Percentiles rank a stretch among this genome's conserved stretches.
Evolutionary conservation across 208 protist species (phyloP).

Genomic region (Baffinella frigidus): DNA sequence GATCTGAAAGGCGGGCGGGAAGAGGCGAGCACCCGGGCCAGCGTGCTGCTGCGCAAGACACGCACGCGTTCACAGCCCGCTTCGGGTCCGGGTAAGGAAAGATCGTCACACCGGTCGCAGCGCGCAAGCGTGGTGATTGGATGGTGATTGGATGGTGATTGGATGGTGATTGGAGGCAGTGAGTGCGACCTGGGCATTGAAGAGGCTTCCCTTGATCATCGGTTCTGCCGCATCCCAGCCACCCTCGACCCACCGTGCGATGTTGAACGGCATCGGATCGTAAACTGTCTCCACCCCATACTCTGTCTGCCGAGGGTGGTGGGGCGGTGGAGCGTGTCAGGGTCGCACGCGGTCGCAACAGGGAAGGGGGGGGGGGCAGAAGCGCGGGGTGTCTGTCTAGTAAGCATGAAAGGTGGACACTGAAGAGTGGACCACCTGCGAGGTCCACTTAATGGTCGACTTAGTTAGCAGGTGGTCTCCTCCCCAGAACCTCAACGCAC

Average conservation of each 20-base stretch:
- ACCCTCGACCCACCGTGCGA: slow-evolving; percentile 49
- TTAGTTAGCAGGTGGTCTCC: no score
- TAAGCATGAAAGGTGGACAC: background rate
- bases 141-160: background rate
- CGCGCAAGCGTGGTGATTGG: background rate
- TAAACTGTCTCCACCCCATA: slow-evolving; percentile 49
- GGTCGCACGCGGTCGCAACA: background rate
- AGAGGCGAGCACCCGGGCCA: no score
- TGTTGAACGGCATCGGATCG: slow-evolving; percentile 22
- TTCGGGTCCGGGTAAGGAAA: background rate
- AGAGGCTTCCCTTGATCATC: background rate
- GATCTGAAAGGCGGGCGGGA: background rate
- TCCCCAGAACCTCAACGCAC: no score
- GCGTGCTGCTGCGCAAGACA: background rate
- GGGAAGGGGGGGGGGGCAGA: background rate
- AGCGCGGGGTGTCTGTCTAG: background rate
- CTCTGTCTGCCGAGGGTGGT: background rate
- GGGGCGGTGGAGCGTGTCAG: background rate
- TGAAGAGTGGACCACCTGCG: no score
- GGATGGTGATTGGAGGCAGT: background rate
- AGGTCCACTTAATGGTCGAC: no score
- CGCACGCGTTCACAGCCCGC: background rate
- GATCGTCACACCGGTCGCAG: background rate
- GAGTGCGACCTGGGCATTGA: background rate
- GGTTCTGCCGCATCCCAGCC: slow-evolving; percentile 32